These are phyloP conservation scores for Ceratocystis alfenasii DNA, from an alignment of 2,329 filamentous ascomycete species.

Conservation along the genomic window DNA sequence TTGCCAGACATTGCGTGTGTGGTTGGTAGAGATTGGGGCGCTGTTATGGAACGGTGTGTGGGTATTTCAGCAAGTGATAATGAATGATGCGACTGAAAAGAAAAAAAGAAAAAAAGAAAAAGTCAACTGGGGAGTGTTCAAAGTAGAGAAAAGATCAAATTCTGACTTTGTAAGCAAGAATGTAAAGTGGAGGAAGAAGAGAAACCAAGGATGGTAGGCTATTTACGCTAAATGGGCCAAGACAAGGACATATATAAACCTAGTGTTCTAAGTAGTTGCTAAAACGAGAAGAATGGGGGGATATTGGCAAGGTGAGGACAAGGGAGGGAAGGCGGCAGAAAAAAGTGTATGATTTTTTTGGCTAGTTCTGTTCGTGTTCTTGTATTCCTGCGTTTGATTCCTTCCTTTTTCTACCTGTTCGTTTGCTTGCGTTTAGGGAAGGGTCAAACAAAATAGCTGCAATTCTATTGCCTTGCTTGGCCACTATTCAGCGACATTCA, in stretches of 20 bases:
- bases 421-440: not conserved
- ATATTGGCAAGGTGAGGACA: not conserved
- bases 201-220: not conserved
- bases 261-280: constrained; percentile 5
- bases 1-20: constrained; percentile 14
- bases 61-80: not conserved
- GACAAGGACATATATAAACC: constrained; percentile 2
- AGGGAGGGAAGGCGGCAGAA: not conserved
- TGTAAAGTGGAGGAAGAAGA: not conserved
- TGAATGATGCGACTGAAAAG: not conserved
- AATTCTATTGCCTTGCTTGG: not conserved
- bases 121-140: too few species aligned
- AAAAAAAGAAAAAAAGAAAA: not conserved
- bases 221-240: not conserved
- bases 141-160: not conserved
- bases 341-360: not conserved
- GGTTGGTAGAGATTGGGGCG: not conserved
- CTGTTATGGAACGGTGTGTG: not conserved
- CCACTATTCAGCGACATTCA: not conserved
- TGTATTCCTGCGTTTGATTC: not conserved
- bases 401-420: not conserved
- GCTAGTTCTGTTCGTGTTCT: not conserved
- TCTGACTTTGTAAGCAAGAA: not conserved
- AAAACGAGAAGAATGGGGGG: not conserved
- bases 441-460: not conserved